Conservation (phyloP, 2,329 filamentous ascomycete species). For the Fusarium foetens region DNA sequence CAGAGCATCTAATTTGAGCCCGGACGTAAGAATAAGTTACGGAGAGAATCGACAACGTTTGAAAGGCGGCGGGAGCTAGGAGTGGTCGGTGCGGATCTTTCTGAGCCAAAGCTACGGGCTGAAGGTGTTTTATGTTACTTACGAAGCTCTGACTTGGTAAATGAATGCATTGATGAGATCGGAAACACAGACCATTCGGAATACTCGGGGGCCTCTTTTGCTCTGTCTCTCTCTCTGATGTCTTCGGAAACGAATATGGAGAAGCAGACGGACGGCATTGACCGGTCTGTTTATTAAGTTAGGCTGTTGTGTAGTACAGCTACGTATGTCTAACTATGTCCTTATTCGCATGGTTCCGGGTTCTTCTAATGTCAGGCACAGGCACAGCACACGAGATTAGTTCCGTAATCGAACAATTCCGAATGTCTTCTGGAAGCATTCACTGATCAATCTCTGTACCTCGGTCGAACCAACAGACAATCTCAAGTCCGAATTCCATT, state of each 20-base stretch:
- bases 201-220: neutral
- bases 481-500: constrained; percentile 7
- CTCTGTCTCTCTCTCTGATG: neutral
- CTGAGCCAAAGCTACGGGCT: neutral
- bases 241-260: neutral
- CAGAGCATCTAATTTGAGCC: constrained; percentile 12
- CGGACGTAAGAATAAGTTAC: neutral
- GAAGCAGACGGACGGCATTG: neutral
- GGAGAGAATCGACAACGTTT: constrained; percentile 14
- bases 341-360: constrained; percentile 10
- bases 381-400: neutral
- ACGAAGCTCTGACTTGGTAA: neutral
- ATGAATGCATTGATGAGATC: constrained; percentile 16
- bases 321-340: neutral
- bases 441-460: neutral
- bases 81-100: constrained; percentile 32
- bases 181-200: constrained; percentile 9
- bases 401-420: constrained; percentile 22
- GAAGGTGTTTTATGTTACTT: neutral
- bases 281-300: neutral
- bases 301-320: neutral
- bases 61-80: constrained; percentile 16
- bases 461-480: neutral
- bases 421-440: constrained; percentile 32
- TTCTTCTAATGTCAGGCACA: constrained; percentile 9